A percentile compares a stretch with the other conserved stretches of the same genome.
These are phyloP conservation scores for Calcarisporium arbuscula DNA, from an alignment of 2,329 filamentous ascomycete genomes.

Conservation along the genomic window DNA sequence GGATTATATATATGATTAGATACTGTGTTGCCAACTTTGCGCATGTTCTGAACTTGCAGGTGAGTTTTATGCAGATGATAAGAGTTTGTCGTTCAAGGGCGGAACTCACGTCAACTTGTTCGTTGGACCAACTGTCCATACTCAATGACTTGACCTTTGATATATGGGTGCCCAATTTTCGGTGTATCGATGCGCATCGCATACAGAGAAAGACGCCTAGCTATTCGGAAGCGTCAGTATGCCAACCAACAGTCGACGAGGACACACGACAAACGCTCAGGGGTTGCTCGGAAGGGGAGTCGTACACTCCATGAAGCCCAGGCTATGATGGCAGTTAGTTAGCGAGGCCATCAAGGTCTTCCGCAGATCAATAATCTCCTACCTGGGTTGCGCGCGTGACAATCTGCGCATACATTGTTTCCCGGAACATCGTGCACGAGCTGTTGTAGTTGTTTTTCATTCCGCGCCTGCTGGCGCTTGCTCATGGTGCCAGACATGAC, in stretches of 20 bases:
- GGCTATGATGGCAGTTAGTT: constrained; percentile 42
- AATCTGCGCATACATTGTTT: constrained; percentile 93
- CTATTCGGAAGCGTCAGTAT: constrained; percentile 36
- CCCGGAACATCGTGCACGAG: constrained; percentile 76
- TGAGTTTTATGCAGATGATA: constrained; percentile 1
- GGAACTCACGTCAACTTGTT: constrained; percentile 82
- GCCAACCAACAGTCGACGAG: background rate
- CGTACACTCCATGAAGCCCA: constrained; percentile 97
- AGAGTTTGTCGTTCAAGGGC: constrained; percentile 1
- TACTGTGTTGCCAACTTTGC: constrained; percentile 75
- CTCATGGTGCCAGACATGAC: constrained; percentile 69
- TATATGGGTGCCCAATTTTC: constrained; percentile 94
- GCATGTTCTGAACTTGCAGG: constrained; percentile 67
- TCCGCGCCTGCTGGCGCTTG: constrained; percentile 97
- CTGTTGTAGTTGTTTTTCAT: constrained; percentile 87
- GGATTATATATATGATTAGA: constrained; percentile 91
- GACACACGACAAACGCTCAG: constrained; percentile 1
- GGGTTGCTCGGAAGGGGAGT: constrained; percentile 15
- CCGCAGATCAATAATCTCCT: constrained; percentile 25
- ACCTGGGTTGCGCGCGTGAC: constrained; percentile 87
- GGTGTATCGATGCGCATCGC: constrained; percentile 91
- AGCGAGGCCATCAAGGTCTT: constrained; percentile 13
- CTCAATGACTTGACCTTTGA: constrained; percentile 98
- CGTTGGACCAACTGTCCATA: constrained; percentile 95
- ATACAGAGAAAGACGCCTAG: constrained; percentile 95